Base-by-base conservation (phyloP, 441 rosid species). In the Eruca vesicaria region DNA sequence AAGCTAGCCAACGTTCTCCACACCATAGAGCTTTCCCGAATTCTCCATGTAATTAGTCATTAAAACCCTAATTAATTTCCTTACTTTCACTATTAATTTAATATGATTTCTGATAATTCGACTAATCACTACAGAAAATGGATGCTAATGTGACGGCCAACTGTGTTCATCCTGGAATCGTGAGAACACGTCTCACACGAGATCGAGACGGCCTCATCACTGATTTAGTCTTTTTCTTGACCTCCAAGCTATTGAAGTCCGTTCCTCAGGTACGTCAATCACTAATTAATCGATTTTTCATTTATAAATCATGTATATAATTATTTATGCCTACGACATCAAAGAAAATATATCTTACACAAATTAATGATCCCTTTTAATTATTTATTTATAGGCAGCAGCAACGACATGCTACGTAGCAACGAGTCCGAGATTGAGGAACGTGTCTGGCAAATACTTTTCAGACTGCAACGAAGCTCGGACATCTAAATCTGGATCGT, bases 141-240 rank as follows among this genome's bases (percentile, higher is more conserved):
- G 90, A 83, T 59, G 94, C 90, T 70, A 88, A 92, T 77, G 94
- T 94, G 74, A 92, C 90, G 0, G 97, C 85, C 14, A 94, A 92
- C 63, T 89, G 93, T 76, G 97, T 94, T 52, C 96, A 92, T 81
- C 98, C 98, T 2, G 98, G 98, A 60, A 87, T 94, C 18, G 98
- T 94, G 15, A 84, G 90, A 72, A 94, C 98, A 31, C 86, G 96
- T 58, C 94, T 94, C 61, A 92, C 97, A 14, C 81, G 99, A 70
- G 99, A 92, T 48, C 86, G 97, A 68, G 99, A 94, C 66, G 98
- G 99, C 75, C 69, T 86, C 28, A 33, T 85, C 71, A 92, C 99
- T 32, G 99, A 92, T 80, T 75, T 88, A 23, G 93, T 74, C 4
- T 95, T 93, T 82, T 87, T 93, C 89, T 76, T 95, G 80, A 82